Conservation (phyloP, 2,329 filamentous ascomycete genomes). For the Beauveria caledonica region DNA sequence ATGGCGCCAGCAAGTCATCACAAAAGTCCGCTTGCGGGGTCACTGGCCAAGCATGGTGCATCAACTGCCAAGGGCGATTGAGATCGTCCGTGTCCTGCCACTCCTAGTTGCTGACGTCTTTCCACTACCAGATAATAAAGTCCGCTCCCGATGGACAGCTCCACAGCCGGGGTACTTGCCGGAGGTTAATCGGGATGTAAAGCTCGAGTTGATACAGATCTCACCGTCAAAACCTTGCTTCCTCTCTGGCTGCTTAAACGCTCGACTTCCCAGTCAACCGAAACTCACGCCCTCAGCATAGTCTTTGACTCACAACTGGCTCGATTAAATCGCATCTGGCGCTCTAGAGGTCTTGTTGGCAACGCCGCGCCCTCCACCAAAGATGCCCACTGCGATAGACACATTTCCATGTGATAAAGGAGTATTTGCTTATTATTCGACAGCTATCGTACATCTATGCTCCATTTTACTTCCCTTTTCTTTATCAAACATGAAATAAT, state of each 20-base stretch:
- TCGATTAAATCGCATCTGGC: too few species aligned
- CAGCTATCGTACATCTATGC: slow-evolving; percentile 3
- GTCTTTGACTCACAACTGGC: background rate
- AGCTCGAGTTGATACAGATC: background rate
- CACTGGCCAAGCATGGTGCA: background rate
- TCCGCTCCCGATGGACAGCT: background rate
- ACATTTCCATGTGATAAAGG: background rate
- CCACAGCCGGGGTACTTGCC: background rate
- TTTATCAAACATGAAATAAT: background rate
- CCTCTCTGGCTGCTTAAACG: background rate
- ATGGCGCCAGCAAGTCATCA: background rate
- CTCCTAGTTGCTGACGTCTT: background rate
- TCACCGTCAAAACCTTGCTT: background rate
- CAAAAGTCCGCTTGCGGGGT: background rate
- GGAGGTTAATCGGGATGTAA: too few species aligned
- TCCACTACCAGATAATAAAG: background rate
- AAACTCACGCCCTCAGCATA: background rate
- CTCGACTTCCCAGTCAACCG: background rate
- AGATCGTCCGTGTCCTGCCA: background rate
- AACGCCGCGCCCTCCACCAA: too few species aligned
- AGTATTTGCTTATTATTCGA: background rate
- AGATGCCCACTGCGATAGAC: background rate
- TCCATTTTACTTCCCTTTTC: background rate
- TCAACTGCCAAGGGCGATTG: background rate
- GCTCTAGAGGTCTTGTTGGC: too few species aligned